Conservation (phyloP, 2,329 filamentous ascomycete genomes). For the Pseudocercospora fijiensis region DNA sequence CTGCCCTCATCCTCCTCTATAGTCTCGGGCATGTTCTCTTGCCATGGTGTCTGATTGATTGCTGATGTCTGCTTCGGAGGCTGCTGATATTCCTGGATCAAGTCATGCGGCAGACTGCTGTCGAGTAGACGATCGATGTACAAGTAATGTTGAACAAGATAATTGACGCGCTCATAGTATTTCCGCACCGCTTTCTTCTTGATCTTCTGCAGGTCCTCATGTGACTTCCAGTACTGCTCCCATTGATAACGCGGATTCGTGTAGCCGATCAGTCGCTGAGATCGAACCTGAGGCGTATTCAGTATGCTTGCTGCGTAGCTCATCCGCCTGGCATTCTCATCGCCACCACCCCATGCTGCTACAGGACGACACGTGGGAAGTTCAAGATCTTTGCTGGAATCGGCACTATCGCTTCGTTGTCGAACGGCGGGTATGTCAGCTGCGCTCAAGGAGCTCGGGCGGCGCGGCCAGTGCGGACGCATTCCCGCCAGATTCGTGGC, state of each 20-base stretch:
- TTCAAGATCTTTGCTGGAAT: constrained; percentile 23
- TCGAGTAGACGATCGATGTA: constrained; percentile 91
- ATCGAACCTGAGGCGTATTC: constrained; percentile 67
- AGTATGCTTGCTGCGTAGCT: constrained; percentile 47
- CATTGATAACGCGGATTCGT: constrained; percentile 83
- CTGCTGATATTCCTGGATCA: constrained; percentile 84
- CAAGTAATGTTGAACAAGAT: constrained; percentile 83
- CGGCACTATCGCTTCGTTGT: constrained; percentile 22
- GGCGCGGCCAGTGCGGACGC: constrained; percentile 12
- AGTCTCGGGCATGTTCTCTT: constrained; percentile 63
- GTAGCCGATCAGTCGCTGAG: constrained; percentile 83
- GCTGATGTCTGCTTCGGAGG: constrained; percentile 26
- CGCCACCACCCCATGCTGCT: constrained; percentile 32
- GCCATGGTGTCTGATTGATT: constrained; percentile 18
- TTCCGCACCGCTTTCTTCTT: constrained; percentile 70
- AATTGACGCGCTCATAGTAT: constrained; percentile 89
- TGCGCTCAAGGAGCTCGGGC: constrained; percentile 25
- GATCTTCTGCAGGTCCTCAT: constrained; percentile 70
- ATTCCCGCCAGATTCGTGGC: constrained; percentile 23
- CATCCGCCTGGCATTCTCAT: constrained; percentile 42
- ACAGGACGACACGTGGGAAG: constrained; percentile 11
- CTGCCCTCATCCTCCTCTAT: constrained; percentile 65
- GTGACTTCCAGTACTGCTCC: constrained; percentile 80
- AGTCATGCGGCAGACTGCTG: constrained; percentile 84
- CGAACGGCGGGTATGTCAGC: constrained; percentile 24